Base-by-base conservation (phyloP, 2,329 filamentous ascomycete species). In the Cyphellophora europaea region DNA sequence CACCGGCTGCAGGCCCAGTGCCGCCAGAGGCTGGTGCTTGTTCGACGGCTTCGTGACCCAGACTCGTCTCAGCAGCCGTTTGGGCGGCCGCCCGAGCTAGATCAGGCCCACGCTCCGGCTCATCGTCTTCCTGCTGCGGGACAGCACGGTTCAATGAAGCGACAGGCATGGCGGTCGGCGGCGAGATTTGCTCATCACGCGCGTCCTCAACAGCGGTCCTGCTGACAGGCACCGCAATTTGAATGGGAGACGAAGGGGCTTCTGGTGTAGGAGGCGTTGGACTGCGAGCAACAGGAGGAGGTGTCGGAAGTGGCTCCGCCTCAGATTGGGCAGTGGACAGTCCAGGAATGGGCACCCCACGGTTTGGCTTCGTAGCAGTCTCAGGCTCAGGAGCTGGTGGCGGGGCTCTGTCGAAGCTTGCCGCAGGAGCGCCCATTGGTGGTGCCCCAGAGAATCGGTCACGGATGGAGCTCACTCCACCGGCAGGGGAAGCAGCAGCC, bases 401-500 rank as follows among this genome's bases (percentile, higher is more conserved):
- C 19, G 69, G 56, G 5, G 65, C 36, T n/a, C 53, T 47, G 14
- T 54, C 50, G 28, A 54, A 53, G 16, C 40, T 56, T 17, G 57
- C 51, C 13, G 58, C 54, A 8, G 61, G 51, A 17, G 61, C 59
- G 21, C 78, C 74, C 60, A 86, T 82, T 2, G 83, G 82, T 11
- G 76, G 64, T n/a, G 77, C 72, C 33, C 79, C 77, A 58, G 83
- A 82, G 66, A 94, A 93, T 35, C 81, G 82, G 54, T 94, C 85
- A 44, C 81, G 78, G 40, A 94, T 68, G 23, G 84, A 77, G 41
- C 77, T 72, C 27, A 94, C 71, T 18, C 79, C 79, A 32, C 78
- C 79, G 30, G 71, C 58, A 11, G 76, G 67, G 2, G 74, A 70
- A 5, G 67, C 57, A 30, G 75, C 68, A 15, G 67, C 54, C 36